Conservation (phyloP, 805 yeast species). For the Candida nanaspora region DNA sequence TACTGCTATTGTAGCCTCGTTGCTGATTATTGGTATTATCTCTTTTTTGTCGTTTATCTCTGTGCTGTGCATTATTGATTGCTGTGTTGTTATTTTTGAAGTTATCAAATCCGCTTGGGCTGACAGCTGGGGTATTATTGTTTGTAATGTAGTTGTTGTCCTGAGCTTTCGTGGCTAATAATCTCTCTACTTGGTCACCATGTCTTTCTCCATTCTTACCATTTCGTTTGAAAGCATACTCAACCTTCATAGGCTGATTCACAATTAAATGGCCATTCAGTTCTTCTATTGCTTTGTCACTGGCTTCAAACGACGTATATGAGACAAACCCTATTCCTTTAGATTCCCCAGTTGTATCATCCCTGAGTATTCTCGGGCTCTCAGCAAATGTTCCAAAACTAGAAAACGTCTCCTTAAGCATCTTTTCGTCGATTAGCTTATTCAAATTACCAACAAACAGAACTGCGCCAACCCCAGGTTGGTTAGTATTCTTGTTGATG, state of each 20-base stretch:
- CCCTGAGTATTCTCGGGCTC: constrained; percentile 44
- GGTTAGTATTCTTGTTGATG: not conserved
- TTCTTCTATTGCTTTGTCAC: constrained; percentile 64
- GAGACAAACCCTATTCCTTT: constrained; percentile 63
- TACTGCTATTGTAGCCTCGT: not conserved
- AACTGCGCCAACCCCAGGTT: constrained; percentile 39
- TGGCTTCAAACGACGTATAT: constrained; percentile 54
- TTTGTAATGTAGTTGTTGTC: constrained; percentile 11
- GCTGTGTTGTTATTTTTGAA: not conserved
- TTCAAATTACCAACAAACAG: constrained; percentile 55
- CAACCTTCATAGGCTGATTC: constrained; percentile 54
- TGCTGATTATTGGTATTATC: not conserved
- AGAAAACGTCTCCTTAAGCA: constrained; percentile 49
- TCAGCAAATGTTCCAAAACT: constrained; percentile 58
- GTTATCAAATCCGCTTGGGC: too few species aligned
- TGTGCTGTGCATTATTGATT: not conserved
- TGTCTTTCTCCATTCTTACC: constrained; percentile 47
- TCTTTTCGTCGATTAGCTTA: constrained; percentile 54
- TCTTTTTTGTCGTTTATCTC: not conserved
- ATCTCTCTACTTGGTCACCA: constrained; percentile 75
- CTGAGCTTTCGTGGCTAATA: constrained; percentile 40
- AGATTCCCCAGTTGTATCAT: constrained; percentile 37
- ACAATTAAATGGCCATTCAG: constrained; percentile 65
- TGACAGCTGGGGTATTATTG: too few species aligned
- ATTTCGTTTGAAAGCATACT: constrained; percentile 66